These are phyloP conservation scores for Cystofilobasidium macerans DNA, from an alignment of 768 basidiomycete genomes.

Conservation along the genomic window DNA sequence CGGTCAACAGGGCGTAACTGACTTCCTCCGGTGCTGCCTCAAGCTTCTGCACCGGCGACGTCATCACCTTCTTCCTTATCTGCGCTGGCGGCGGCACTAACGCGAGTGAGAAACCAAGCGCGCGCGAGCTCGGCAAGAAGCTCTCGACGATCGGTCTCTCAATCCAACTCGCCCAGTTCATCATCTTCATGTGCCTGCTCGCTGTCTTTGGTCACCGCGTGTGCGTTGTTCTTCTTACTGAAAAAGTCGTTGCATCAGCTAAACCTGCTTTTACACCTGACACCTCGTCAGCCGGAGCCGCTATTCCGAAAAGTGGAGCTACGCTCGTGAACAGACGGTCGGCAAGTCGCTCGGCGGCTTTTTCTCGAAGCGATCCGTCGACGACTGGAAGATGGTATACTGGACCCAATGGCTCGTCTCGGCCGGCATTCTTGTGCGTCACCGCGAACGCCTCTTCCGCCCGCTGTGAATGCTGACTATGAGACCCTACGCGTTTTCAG, in stretches of 20 bases:
- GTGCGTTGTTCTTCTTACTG: constrained; percentile 35
- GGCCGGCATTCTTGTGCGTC: constrained; percentile 52
- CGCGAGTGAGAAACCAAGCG: neutral
- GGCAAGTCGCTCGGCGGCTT: neutral
- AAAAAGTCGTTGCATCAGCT: too few species aligned
- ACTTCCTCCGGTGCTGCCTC: neutral
- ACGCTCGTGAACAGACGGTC: neutral
- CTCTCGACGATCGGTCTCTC: constrained; percentile 51
- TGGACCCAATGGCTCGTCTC: constrained; percentile 48
- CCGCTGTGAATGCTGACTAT: constrained; percentile 34
- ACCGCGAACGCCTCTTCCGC: neutral
- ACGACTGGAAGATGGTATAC: constrained; percentile 54
- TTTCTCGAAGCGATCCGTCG: neutral
- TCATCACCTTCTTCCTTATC: neutral
- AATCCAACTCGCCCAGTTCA: constrained; percentile 47
- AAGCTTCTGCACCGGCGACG: neutral
- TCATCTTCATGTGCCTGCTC: constrained; percentile 45
- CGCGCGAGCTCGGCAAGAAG: constrained; percentile 24
- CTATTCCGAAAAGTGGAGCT: constrained; percentile 43
- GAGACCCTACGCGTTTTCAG: constrained; percentile 15
- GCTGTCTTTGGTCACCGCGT: constrained; percentile 47
- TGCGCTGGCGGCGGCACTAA: neutral
- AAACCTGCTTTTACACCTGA: too few species aligned
- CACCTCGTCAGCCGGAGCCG: constrained; percentile 36
- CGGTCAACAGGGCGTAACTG: too few species aligned